Evolutionary conservation across 352 stramenopile genomes (phyloP).

Genomic region (Saprolegnia parasitica): DNA sequence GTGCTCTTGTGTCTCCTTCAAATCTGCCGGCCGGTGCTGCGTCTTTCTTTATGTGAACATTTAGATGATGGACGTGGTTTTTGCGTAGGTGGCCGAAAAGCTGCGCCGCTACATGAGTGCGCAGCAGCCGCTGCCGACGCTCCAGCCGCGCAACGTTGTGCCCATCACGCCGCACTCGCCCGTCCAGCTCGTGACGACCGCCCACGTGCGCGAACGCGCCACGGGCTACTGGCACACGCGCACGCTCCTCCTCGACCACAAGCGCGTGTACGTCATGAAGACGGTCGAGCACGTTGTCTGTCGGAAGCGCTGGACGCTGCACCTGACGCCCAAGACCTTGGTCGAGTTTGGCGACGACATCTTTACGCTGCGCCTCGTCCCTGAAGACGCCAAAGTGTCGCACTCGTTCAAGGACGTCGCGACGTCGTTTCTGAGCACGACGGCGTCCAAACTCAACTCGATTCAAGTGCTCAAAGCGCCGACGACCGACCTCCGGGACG

Average conservation of each 20-base stretch:
- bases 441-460: background rate
- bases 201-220: constrained; percentile 69
- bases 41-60: background rate
- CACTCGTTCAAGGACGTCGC: background rate
- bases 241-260: constrained; percentile 64
- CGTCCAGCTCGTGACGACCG: constrained; percentile 60
- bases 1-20: constrained; percentile 85
- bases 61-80: background rate
- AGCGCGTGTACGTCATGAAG: constrained; percentile 62
- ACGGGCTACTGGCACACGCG: constrained; percentile 72
- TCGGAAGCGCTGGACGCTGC: constrained; percentile 60
- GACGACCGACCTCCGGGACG: constrained; percentile 56
- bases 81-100: constrained; percentile 44
- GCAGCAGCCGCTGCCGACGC: constrained; percentile 55
- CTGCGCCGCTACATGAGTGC: constrained; percentile 80
- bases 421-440: background rate
- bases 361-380: constrained; percentile 72
- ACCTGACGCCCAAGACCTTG: constrained; percentile 45
- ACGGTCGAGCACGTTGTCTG: constrained; percentile 62
- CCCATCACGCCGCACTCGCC: constrained; percentile 63
- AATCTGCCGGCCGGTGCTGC: constrained; percentile 70
- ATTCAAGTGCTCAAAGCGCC: constrained; percentile 54
- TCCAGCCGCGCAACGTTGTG: constrained; percentile 75
- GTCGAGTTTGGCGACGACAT: constrained; percentile 73
- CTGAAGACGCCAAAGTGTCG: constrained; percentile 34